Base-by-base conservation (phyloP, 2,329 filamentous ascomycete species). In the Colletotrichum phormii region DNA sequence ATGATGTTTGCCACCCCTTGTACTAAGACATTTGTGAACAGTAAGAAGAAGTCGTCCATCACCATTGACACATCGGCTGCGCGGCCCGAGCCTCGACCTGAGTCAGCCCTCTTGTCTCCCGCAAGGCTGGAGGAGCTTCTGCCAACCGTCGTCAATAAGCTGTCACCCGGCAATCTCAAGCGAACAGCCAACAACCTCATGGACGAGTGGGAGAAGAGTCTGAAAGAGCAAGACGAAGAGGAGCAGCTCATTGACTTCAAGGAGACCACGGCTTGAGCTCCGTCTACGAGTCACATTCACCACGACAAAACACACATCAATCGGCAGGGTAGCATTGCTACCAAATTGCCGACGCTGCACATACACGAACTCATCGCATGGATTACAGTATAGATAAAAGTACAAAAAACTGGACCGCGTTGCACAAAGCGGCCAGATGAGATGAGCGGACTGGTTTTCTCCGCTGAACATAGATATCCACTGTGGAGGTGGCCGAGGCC, bases 131-230 rank as follows among this genome's bases (percentile, higher is more conserved):
- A 89, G 80, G 85, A 91, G 78, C 80, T 90, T 71, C 80, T 93
- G 33, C 94, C 94, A 84, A 91, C 92, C 61, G 89, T 92, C 60
- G 88, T 97, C 68, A 92, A 91, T 79, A 91, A 92, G 75, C 84
- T 95, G 54, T 89, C 90, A 9, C 93, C 95, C 0, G 91, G 91
- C 76, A 95, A 94, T 77, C 84, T 98, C 76, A 94, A 95, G 80
- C 89, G 91, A 49, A 96, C 94, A 0, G 94, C 95, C n/a, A 93
- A 92, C 46, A 93, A 93, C 74, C 87, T 98, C 70, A 95, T 98
- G 90, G 93, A 92, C 75, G 95, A 98, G 80, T 97, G 95, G 94
- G 96, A 98, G 84, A 94, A 91, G 81, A 94, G 90, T 76, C 84
- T 95, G 15, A 68, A 65, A 31, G 57, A 81, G 64, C 49, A 15